These are phyloP conservation scores for Pulicaria dysenterica DNA, from an alignment of 129 eudicot genomes.

Conservation along the genomic window DNA sequence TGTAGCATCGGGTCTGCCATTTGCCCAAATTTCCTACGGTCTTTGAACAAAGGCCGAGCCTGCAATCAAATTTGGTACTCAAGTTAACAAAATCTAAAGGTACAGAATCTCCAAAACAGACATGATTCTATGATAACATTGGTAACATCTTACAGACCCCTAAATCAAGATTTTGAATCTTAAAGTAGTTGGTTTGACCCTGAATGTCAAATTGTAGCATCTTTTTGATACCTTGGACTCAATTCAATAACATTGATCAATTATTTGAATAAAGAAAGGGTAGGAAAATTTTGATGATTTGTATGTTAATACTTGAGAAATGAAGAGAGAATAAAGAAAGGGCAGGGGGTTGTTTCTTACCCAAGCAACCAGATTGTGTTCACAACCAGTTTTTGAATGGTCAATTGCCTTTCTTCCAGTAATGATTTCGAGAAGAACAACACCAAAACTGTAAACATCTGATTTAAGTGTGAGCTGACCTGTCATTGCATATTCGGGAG, in stretches of 20 bases:
- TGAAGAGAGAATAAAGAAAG: conserved; percentile 7
- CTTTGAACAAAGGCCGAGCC: conserved; percentile 90
- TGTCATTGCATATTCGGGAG: conserved; percentile 66
- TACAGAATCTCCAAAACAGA: not conserved
- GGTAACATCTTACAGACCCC: not conserved
- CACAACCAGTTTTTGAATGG: conserved; percentile 41
- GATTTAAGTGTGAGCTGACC: conserved; percentile 56
- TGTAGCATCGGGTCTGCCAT: conserved; percentile 91
- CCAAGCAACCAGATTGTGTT: conserved; percentile 56
- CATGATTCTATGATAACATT: not conserved
- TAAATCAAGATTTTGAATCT: not conserved
- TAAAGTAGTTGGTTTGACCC: conserved; percentile 6
- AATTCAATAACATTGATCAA: conserved; percentile 3
- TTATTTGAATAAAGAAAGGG: not conserved
- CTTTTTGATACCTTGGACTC: not conserved
- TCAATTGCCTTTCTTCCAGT: conserved; percentile 56
- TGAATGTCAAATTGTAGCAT: not conserved
- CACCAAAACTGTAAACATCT: conserved; percentile 53
- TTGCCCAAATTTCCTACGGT: conserved; percentile 85
- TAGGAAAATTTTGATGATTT: not conserved
- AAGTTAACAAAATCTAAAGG: not conserved
- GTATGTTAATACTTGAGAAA: not conserved
- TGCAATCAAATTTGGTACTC: conserved; percentile 26
- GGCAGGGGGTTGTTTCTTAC: conserved; percentile 37
- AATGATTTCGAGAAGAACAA: conserved; percentile 52